Conservation (phyloP, 345 rosid species). For the Acer saccharum region DNA sequence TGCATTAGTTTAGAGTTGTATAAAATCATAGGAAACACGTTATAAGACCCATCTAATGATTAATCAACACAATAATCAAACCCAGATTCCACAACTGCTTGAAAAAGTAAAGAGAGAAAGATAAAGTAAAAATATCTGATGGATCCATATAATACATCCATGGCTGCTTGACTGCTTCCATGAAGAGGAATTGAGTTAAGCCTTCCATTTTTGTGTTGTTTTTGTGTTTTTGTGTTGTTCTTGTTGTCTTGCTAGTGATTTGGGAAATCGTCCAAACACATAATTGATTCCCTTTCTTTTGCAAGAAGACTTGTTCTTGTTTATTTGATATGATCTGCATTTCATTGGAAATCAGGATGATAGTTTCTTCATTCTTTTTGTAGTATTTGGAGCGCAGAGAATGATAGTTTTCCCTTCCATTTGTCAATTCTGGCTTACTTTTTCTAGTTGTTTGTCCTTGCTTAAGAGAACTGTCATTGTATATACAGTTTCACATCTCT, state of each 20-base stretch:
- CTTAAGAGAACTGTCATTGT: conserved; percentile 4
- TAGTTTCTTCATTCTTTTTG: conserved; percentile 7
- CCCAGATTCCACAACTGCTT: too few relatives aligned
- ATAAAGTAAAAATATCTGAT: too few relatives aligned
- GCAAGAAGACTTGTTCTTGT: neutral
- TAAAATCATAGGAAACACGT: too few relatives aligned
- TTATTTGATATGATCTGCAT: neutral
- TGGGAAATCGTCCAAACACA: neutral
- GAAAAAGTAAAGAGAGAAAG: too few relatives aligned
- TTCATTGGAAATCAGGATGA: neutral
- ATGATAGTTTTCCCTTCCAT: conserved; percentile 47
- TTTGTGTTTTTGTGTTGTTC: neutral
- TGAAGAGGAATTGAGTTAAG: too few relatives aligned
- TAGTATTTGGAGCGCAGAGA: conserved; percentile 93
- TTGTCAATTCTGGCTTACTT: neutral
- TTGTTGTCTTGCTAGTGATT: neutral
- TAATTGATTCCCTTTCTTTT: neutral
- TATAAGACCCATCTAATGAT: too few relatives aligned
- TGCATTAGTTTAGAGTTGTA: too few relatives aligned
- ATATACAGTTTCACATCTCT: conserved; percentile 82
- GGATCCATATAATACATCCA: too few relatives aligned
- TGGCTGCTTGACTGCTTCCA: too few relatives aligned
- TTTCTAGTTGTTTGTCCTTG: neutral
- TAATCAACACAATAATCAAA: too few relatives aligned
- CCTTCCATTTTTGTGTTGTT: too few relatives aligned